Evolutionary conservation across 108 stramenopile genomes (phyloP), one percentile per base, ranked within the genome.

Genomic region (Hondaea fermentalgiana): DNA sequence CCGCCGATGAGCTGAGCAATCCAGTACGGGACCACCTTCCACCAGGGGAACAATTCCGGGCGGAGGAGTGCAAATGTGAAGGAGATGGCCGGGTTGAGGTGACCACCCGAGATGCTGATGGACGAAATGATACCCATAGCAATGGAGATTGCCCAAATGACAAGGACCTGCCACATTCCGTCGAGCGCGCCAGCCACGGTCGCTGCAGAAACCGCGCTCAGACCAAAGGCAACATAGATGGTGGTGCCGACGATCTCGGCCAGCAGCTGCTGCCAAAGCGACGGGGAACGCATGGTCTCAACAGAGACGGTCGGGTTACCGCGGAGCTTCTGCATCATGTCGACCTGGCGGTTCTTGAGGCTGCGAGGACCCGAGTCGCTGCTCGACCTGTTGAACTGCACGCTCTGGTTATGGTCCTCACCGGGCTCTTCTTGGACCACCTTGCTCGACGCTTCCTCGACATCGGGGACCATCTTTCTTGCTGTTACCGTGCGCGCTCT

Each of bases 141-240:
- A n/a, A 95, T 93, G 44, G 93, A 93, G 87, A 94, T 90, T 29
- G 90, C 72, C 94, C 94, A 95, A 17, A 93, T 93, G 16, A 90
- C 90, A 16, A 93, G 92, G 87, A 95, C 90, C 87, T 93, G 93
- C 16, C 90, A 93, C 5, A 93, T 87, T 4, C 93, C 93, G 21
- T 92, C 64, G 14, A 91, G 83, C 88, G 92, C 90, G 3, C 88
- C 90, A 72, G 89, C 92, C 42, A 42, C 42, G 16, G 92, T 87
- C 16, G 93, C 92, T 17, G 92, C 90, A 87, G 89, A 90, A 59
- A 95, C 94, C 21, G 93, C 58, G 4, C 92, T 92, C 29, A 90
- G 91, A 44, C 94, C 94, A 44, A 94, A 88, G 55, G 89, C 69
- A 25, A 95, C 93, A 72, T 93, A 91, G 28, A 95, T 57, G 35